These are phyloP conservation scores for Pezicula neosporulosa DNA, from an alignment of 2,329 filamentous ascomycete species.

Conservation along the genomic window DNA sequence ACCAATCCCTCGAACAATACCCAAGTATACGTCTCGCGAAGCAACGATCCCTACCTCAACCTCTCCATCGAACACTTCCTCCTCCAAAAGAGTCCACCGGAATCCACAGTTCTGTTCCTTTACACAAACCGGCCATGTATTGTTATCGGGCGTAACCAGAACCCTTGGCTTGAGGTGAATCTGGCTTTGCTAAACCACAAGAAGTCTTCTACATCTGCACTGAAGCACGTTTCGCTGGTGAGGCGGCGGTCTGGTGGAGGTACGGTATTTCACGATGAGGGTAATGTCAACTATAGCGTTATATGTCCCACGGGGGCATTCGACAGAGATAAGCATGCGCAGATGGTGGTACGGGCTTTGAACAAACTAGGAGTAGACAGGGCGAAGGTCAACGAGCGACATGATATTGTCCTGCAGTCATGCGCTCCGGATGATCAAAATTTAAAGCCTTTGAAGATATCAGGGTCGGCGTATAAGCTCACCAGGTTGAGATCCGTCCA, in stretches of 20 bases:
- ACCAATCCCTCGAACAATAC: conserved; percentile 40
- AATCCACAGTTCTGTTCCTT: conserved; percentile 77
- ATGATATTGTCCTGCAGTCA: conserved; percentile 81
- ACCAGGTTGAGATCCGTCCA: conserved; percentile 79
- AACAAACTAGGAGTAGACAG: conserved; percentile 52
- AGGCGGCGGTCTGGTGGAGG: conserved; percentile 85
- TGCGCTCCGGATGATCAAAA: conserved; percentile 10
- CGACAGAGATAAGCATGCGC: conserved; percentile 80
- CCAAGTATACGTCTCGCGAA: conserved; percentile 70
- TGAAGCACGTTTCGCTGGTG: conserved; percentile 55
- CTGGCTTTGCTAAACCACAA: conserved; percentile 51
- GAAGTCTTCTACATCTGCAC: not conserved
- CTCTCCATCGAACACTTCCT: conserved; percentile 92
- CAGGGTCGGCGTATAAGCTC: conserved; percentile 92
- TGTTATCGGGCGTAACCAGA: conserved; percentile 94
- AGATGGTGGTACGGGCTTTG: conserved; percentile 89
- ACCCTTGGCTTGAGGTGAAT: conserved; percentile 92
- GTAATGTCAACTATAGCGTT: conserved; percentile 94
- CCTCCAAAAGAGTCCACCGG: conserved; percentile 66
- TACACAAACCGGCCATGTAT: conserved; percentile 87
- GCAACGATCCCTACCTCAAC: conserved; percentile 78
- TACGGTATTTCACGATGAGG: conserved; percentile 88
- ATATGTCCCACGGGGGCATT: conserved; percentile 76
- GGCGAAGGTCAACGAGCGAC: conserved; percentile 78
- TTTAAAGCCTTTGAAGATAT: conserved; percentile 66